Percentiles rank a stretch among this genome's conserved stretches.
Evolutionary conservation across 2,329 filamentous ascomycete species (phyloP).

Genomic region (Nectriaceae sp.): DNA sequence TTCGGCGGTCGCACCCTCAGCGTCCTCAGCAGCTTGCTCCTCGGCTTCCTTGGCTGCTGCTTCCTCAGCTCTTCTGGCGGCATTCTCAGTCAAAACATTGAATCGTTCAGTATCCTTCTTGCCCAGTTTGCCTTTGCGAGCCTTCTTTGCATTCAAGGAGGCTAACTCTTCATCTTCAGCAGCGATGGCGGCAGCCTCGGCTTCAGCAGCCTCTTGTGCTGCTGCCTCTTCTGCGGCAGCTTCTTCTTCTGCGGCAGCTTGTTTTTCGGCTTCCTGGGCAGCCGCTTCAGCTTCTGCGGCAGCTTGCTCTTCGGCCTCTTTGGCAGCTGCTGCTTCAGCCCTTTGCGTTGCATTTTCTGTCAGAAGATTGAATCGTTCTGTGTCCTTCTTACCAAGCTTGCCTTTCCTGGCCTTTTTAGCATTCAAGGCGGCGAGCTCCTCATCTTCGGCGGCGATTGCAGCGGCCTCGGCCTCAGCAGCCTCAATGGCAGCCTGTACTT

Average conservation of each 20-base stretch:
- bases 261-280: slow-evolving; percentile 5
- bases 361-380: slow-evolving; percentile 45
- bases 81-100: slow-evolving; percentile 37
- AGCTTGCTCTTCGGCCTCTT: slow-evolving; percentile 4
- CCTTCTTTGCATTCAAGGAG: slow-evolving; percentile 49
- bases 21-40: slow-evolving; percentile 31
- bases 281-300: slow-evolving; percentile 3
- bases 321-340: slow-evolving; percentile 41
- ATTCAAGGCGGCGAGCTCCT: not conserved
- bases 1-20: slow-evolving; percentile 17
- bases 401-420: slow-evolving; percentile 53
- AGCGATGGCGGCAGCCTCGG: not conserved
- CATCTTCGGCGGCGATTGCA: slow-evolving; percentile 19
- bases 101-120: slow-evolving; percentile 51
- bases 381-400: slow-evolving; percentile 46
- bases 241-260: not conserved
- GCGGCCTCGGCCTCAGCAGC: slow-evolving; percentile 7
- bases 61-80: slow-evolving; percentile 40
- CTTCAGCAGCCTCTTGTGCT: slow-evolving; percentile 14
- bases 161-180: slow-evolving; percentile 36
- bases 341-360: slow-evolving; percentile 35
- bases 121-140: slow-evolving; percentile 47
- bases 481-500: slow-evolving; percentile 1
- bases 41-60: slow-evolving; percentile 31
- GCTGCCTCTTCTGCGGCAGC: slow-evolving; percentile 6